Evolutionary conservation across 495 filamentous ascomycete genomes (phyloP), one percentile per base, ranked within the genome.

Genomic region (Bacidia gigantensis): DNA sequence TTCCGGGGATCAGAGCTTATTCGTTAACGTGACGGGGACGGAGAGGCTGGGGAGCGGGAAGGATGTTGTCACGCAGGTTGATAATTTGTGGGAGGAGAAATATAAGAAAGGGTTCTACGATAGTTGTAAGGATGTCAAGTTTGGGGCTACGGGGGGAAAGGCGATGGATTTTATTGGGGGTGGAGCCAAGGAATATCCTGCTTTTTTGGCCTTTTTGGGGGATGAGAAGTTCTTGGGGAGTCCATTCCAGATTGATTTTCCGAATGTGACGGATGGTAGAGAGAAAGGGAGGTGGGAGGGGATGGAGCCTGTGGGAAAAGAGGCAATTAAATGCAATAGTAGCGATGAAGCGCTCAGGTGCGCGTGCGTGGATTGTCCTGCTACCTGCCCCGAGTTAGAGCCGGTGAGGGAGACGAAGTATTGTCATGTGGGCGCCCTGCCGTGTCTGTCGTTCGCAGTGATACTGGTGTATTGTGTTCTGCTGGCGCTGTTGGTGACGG

Each of bases 111-210:
- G 86, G 2, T 95, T 97, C 68, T 98, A 86, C 66, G 75, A 94
- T 63, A 97, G 92, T 64, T 98, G 92, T 70, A 98, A 97, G 67
- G 87, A 97, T 64, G 88, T 98, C 63, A 96, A 97, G 62, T 95
- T 96, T 61, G 92, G 90, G 14, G 83, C 87, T 2, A 89, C 93
- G 2, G 93, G 93, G 55, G 81, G 84, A 20, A 84, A 82, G 58
- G 89, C 89, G 11, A 98, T 98, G 75, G 83, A 87, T 54, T 81
- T 97, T 56, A 95, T 97, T 56, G 93, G 92, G 9, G 93, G 92
- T 11, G 88, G 89, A 23, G 93, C 92, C 18, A 94, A 92, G 70
- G 82, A 95, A 62, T 94, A 89, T 66, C 73, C 75, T 0, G 73
- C 81, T 25, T 86, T 98, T 59, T 63, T 98, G 53, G 86, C 83